phyloP scores from a whole-genome alignment of 2,329 filamentous ascomycete species.

The Chaetomium sp. region DNA sequence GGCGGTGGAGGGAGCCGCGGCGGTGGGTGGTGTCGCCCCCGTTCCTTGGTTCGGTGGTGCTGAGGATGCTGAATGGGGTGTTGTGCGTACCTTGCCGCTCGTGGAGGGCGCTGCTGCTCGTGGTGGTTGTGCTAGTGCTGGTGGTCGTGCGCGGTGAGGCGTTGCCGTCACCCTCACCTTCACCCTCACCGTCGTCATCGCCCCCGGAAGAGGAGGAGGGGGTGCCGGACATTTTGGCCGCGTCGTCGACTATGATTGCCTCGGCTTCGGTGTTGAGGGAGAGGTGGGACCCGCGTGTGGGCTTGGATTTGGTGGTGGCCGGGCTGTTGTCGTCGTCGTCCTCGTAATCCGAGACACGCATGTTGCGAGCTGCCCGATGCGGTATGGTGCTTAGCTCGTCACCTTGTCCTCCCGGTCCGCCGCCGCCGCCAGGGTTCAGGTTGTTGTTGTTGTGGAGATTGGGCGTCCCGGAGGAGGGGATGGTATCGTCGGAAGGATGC shows the following conservation, averaged over 20 bases:
- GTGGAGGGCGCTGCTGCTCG: background rate
- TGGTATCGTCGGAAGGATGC: background rate
- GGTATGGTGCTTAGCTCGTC: conserved; percentile 16
- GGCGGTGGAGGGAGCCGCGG: background rate
- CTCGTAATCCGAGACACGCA: background rate
- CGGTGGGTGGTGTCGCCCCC: background rate
- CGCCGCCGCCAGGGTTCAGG: background rate
- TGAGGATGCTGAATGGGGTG: background rate
- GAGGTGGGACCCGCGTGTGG: background rate
- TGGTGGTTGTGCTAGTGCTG: background rate
- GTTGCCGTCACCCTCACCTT: background rate
- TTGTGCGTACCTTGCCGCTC: background rate
- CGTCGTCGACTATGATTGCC: background rate
- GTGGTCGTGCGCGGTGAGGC: background rate
- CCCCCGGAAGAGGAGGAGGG: background rate
- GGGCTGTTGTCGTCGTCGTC: background rate
- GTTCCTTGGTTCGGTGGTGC: background rate
- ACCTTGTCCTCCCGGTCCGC: background rate
- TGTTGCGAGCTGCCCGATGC: conserved; percentile 2
- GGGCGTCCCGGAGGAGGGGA: background rate
- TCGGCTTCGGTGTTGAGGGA: background rate
- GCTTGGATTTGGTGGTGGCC: background rate
- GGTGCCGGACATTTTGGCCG: background rate
- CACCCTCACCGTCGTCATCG: background rate
- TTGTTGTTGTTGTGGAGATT: background rate